Evolutionary conservation across 1,139 yeast genomes (phyloP).

Genomic region (Sugiyamaella xylanicola): DNA sequence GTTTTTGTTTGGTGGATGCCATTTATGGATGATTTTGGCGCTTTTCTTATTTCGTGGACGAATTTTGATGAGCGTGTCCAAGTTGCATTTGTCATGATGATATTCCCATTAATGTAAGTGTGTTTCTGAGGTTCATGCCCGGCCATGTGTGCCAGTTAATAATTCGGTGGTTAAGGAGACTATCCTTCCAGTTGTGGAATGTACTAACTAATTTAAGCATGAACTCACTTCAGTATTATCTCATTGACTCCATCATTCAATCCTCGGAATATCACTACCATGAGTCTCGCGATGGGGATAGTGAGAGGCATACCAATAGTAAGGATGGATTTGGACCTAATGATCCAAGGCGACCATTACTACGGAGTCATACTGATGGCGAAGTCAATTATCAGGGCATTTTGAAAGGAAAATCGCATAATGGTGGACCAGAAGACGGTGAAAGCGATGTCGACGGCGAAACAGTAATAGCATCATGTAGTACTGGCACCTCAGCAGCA

Average conservation of each 20-base stretch:
- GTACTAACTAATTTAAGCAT: conserved; percentile 42
- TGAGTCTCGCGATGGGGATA: neutral
- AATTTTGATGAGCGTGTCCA: conserved; percentile 78
- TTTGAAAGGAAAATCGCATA: neutral
- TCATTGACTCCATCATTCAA: conserved; percentile 86
- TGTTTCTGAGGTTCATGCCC: no score
- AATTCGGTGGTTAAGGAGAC: no score
- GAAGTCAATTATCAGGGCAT: neutral
- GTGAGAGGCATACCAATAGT: neutral
- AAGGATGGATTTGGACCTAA: neutral
- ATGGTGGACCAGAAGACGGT: neutral
- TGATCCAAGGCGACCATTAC: conserved; percentile 3
- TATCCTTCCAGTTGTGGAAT: no score
- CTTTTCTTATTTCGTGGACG: conserved; percentile 71
- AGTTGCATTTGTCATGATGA: conserved; percentile 81
- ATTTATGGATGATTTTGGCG: conserved; percentile 57
- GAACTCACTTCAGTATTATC: conserved; percentile 84
- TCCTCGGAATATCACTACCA: conserved; percentile 45
- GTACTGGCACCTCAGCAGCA: neutral
- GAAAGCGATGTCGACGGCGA: conserved; percentile 7
- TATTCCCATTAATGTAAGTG: conserved; percentile 44
- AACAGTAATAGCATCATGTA: neutral
- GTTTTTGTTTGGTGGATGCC: conserved; percentile 61
- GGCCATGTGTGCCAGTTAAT: no score
- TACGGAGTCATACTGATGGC: neutral